Conservation (phyloP, 2,329 filamentous ascomycete species). For the Hypoxylon sp. region DNA sequence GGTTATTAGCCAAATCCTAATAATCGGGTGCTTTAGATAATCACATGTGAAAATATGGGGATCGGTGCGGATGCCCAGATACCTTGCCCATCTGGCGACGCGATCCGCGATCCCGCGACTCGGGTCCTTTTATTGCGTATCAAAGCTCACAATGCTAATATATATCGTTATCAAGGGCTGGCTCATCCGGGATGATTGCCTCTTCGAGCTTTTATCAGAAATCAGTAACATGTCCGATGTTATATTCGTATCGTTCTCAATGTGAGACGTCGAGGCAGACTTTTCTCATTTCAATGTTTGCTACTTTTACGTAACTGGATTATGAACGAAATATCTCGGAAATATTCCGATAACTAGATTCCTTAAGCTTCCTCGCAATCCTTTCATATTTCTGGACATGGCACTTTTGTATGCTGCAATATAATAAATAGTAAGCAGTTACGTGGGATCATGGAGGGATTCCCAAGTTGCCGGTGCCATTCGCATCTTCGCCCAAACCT, state of each 20-base stretch:
- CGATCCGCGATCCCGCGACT: slow-evolving; percentile 34
- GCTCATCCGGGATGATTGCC: slow-evolving; percentile 8
- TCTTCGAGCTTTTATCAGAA: slow-evolving; percentile 12
- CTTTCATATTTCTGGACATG: slow-evolving; percentile 12
- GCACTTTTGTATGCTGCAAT: slow-evolving; percentile 25
- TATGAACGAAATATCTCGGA: background rate
- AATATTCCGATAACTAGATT: background rate
- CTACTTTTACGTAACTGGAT: background rate
- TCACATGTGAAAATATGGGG: slow-evolving; percentile 40
- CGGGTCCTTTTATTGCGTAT: slow-evolving; percentile 28
- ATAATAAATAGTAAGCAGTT: slow-evolving; percentile 34
- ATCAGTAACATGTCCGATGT: slow-evolving; percentile 27
- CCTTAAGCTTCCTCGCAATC: slow-evolving; percentile 22
- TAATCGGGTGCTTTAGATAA: slow-evolving; percentile 23
- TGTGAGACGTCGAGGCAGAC: slow-evolving; percentile 25
- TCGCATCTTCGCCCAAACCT: slow-evolving; percentile 13
- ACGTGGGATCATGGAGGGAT: slow-evolving; percentile 26
- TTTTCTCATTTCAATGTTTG: slow-evolving; percentile 10
- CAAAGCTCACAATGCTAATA: slow-evolving; percentile 32
- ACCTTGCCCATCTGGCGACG: slow-evolving; percentile 19
- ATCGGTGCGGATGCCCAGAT: slow-evolving; percentile 13
- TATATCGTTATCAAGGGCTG: slow-evolving; percentile 5
- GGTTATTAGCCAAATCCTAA: slow-evolving; percentile 16
- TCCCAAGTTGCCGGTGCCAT: slow-evolving; percentile 17
- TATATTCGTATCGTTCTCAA: slow-evolving; percentile 5